phyloP scores from a whole-genome alignment of 2,329 filamentous ascomycete species.

The Fonsecaea pugnacius region DNA sequence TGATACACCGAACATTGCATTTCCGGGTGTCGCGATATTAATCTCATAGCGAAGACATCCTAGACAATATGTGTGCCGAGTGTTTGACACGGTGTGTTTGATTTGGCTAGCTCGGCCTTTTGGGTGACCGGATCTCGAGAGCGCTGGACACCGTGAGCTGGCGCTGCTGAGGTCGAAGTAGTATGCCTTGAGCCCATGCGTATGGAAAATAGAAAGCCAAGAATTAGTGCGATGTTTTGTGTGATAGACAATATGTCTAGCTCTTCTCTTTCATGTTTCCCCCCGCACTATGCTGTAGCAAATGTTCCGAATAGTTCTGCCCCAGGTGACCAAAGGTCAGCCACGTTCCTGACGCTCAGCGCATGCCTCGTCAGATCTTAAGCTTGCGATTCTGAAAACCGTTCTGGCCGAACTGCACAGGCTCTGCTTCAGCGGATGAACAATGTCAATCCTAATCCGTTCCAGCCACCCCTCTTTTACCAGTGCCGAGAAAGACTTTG shows the following conservation, averaged over 20 bases:
- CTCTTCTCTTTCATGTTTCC: neutral
- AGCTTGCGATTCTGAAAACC: neutral
- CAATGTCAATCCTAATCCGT: neutral
- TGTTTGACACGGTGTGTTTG: neutral
- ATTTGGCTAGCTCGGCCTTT: too few relatives aligned
- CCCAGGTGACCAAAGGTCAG: neutral
- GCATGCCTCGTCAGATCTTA: neutral
- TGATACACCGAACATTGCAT: constrained; percentile 4
- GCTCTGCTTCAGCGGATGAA: neutral
- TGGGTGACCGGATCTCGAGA: too few relatives aligned
- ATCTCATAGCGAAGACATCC: neutral
- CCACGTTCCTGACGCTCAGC: neutral
- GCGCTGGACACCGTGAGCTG: neutral
- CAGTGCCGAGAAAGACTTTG: neutral
- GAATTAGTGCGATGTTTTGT: neutral
- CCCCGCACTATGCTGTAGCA: neutral
- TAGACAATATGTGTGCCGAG: neutral
- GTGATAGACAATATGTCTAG: neutral
- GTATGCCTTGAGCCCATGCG: neutral
- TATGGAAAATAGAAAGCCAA: neutral
- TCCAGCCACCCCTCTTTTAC: neutral
- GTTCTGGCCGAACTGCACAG: neutral
- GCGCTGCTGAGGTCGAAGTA: neutral
- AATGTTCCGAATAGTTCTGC: neutral
- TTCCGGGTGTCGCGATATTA: neutral